Evolutionary conservation across 2,329 filamentous ascomycete genomes (phyloP).

Genomic region (Tolypocladium tundrense): DNA sequence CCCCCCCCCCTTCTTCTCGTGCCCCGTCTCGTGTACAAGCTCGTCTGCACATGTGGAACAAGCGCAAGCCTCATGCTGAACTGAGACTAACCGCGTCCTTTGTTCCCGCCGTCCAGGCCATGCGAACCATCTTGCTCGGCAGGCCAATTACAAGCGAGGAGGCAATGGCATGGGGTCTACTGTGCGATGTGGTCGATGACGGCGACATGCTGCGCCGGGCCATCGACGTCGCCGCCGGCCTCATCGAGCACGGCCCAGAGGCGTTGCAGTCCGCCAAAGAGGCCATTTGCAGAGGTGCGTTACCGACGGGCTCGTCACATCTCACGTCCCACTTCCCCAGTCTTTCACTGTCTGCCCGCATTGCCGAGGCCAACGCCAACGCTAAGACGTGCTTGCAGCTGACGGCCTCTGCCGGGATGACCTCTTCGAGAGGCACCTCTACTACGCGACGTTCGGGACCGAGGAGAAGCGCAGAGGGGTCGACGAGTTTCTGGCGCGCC

Average conservation of each 20-base stretch:
- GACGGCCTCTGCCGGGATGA: constrained; percentile 18
- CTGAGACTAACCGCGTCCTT: not conserved
- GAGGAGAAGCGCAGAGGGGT: constrained; percentile 17
- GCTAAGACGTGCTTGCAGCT: constrained; percentile 6
- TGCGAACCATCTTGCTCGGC: constrained; percentile 17
- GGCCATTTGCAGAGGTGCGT: constrained; percentile 17
- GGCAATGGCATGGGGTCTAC: constrained; percentile 14
- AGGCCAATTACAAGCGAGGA: constrained; percentile 15
- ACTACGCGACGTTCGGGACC: constrained; percentile 24
- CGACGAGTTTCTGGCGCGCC: constrained; percentile 17
- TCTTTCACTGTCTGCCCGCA: not conserved
- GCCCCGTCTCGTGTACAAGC: not conserved
- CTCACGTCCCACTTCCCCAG: not conserved
- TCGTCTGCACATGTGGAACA: constrained; percentile 1
- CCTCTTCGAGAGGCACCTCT: constrained; percentile 22
- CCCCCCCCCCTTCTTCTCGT: not conserved
- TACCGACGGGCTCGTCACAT: not conserved
- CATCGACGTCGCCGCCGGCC: constrained; percentile 12
- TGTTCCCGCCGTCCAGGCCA: constrained; percentile 10
- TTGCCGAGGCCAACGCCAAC: not conserved
- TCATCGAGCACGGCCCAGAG: constrained; percentile 12
- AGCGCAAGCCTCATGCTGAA: not conserved
- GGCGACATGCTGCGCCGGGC: constrained; percentile 13
- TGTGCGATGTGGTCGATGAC: constrained; percentile 15
- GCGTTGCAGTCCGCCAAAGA: constrained; percentile 18